Evolutionary conservation across 768 basidiomycete species (phyloP).

Genomic region (Lactarius hengduanensis): DNA sequence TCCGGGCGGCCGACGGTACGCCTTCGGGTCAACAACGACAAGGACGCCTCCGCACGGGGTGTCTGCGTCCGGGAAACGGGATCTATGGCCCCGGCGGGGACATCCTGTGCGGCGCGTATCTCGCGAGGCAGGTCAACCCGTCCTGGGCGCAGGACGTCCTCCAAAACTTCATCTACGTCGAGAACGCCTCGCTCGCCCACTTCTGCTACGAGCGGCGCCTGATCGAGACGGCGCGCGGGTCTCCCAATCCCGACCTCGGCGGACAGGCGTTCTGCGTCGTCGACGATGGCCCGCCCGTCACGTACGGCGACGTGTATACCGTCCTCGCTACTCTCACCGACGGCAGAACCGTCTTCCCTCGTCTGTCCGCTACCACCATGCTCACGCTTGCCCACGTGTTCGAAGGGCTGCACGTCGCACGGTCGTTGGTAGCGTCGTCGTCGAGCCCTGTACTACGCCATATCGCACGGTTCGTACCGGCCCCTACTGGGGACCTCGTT

Average conservation of each 20-base stretch:
- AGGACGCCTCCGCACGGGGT: constrained; percentile 56
- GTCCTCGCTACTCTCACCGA: constrained; percentile 54
- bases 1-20: constrained; percentile 44
- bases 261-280: constrained; percentile 67
- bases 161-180: constrained; percentile 70
- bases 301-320: constrained; percentile 62
- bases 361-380: constrained; percentile 61
- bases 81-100: constrained; percentile 77
- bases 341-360: constrained; percentile 55
- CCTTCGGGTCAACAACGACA: constrained; percentile 27
- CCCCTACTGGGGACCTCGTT: constrained; percentile 36
- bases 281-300: constrained; percentile 62
- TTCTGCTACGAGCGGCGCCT: constrained; percentile 72
- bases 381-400: constrained; percentile 59
- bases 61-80: constrained; percentile 76
- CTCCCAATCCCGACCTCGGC: constrained; percentile 59
- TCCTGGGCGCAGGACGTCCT: constrained; percentile 59
- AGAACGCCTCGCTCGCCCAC: constrained; percentile 73
- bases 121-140: constrained; percentile 57
- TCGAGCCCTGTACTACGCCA: constrained; percentile 33
- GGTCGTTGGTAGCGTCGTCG: constrained; percentile 25
- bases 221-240: constrained; percentile 48
- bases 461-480: constrained; percentile 36
- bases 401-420: constrained; percentile 48
- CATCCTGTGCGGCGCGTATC: constrained; percentile 61